phyloP scores from a whole-genome alignment of 345 rosid species.

The Syzygium oleosum region DNA sequence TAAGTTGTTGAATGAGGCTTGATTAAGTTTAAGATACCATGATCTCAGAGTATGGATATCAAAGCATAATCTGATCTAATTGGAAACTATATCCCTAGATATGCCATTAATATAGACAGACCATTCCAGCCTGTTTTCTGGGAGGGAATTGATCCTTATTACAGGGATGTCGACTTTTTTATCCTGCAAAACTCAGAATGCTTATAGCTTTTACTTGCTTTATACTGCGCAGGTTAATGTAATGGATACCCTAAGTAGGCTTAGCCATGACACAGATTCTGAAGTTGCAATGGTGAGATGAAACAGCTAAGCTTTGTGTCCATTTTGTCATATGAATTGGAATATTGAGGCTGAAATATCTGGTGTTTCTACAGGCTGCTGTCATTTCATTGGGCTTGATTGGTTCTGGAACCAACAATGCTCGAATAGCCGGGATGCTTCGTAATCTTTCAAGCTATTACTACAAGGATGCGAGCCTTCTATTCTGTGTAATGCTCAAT shows the following conservation, averaged over 20 bases:
- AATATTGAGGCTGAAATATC: background rate
- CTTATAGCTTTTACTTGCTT: background rate
- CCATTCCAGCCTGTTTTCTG: background rate
- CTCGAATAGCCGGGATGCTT: constrained; percentile 95
- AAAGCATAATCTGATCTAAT: background rate
- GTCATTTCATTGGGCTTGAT: constrained; percentile 88
- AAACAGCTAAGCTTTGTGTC: background rate
- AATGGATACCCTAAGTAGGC: constrained; percentile 94
- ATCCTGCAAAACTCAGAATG: background rate
- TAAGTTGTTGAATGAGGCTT: background rate
- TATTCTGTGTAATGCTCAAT: constrained; percentile 67
- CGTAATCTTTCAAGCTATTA: constrained; percentile 93
- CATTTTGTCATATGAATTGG: background rate
- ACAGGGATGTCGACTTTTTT: background rate
- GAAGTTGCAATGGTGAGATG: constrained; percentile 91
- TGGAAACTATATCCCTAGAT: background rate
- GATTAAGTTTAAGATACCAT: background rate
- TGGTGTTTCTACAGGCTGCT: constrained; percentile 53
- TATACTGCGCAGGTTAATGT: constrained; percentile 64
- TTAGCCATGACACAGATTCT: constrained; percentile 93
- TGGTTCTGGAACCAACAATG: constrained; percentile 96
- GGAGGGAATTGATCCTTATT: background rate
- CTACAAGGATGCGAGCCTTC: constrained; percentile 82
- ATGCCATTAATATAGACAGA: background rate
- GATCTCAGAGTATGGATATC: background rate